Percentiles rank a stretch among this genome's conserved stretches.
Conservation (phyloP, 1,139 yeast species). For the Hyphopichia wangnamkhiaoensis region DNA sequence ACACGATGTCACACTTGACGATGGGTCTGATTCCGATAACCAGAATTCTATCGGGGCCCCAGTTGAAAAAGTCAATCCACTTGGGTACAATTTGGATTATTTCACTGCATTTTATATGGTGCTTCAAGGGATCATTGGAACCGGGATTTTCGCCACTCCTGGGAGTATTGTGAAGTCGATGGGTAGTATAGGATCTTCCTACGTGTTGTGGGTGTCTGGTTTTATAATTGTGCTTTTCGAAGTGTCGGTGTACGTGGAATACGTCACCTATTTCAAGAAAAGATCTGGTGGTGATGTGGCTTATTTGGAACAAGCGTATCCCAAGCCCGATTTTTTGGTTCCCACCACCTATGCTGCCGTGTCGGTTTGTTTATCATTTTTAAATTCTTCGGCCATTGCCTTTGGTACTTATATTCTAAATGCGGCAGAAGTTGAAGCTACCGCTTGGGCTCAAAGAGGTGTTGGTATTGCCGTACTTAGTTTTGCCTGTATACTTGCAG, state of each 20-base stretch:
- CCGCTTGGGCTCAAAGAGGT: slow-evolving; percentile 45
- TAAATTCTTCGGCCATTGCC: slow-evolving; percentile 44
- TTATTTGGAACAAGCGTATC: slow-evolving; percentile 45
- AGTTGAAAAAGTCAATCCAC: slow-evolving; percentile 36
- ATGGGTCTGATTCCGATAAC: slow-evolving; percentile 9
- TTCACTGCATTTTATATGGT: slow-evolving; percentile 32
- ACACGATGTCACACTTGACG: neutral
- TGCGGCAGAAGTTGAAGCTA: slow-evolving; percentile 35
- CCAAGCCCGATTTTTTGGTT: slow-evolving; percentile 39
- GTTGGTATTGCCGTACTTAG: slow-evolving; percentile 38
- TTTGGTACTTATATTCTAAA: slow-evolving; percentile 39
- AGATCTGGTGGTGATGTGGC: slow-evolving; percentile 47
- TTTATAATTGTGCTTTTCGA: slow-evolving; percentile 37
- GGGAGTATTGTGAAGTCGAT: slow-evolving; percentile 34
- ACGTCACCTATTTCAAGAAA: slow-evolving; percentile 34
- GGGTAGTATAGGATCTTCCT: slow-evolving; percentile 45
- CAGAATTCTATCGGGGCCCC: slow-evolving; percentile 36
- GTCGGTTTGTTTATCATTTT: slow-evolving; percentile 37
- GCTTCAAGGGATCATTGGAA: slow-evolving; percentile 46
- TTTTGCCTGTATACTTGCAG: slow-evolving; percentile 26
- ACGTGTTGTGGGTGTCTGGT: slow-evolving; percentile 42
- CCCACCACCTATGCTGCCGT: slow-evolving; percentile 47
- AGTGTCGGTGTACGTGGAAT: slow-evolving; percentile 38
- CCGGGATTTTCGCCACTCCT: slow-evolving; percentile 49
- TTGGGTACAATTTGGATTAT: slow-evolving; percentile 38